phyloP scores from a whole-genome alignment of 768 basidiomycete genomes.

The Russula emetica region DNA sequence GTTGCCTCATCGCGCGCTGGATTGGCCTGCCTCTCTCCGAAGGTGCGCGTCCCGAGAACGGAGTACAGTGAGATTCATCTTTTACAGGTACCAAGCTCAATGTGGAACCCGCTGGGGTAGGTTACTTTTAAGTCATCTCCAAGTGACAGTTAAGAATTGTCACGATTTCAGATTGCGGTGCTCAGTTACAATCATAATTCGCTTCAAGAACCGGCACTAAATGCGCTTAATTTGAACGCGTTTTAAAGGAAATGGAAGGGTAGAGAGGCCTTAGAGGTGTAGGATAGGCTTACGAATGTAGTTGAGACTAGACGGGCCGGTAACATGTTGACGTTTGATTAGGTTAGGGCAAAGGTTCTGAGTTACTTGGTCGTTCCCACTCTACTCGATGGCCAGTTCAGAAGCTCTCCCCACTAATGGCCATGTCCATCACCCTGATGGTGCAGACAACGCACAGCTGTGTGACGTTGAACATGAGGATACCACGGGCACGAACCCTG shows the following conservation, averaged over 20 bases:
- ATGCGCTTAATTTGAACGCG: slow-evolving; percentile 59
- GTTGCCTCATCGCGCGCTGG: slow-evolving; percentile 80
- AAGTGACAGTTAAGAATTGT: neutral
- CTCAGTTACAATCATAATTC: slow-evolving; percentile 81
- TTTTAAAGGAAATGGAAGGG: slow-evolving; percentile 6
- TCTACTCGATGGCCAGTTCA: slow-evolving; percentile 17
- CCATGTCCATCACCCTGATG: slow-evolving; percentile 2
- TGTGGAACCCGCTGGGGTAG: slow-evolving; percentile 27
- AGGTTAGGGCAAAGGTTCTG: slow-evolving; percentile 3
- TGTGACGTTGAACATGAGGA: slow-evolving; percentile 38
- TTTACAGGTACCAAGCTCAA: slow-evolving; percentile 21
- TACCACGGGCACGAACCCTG: slow-evolving; percentile 24
- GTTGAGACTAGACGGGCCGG: slow-evolving; percentile 13
- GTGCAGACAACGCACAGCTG: neutral
- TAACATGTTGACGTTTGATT: slow-evolving; percentile 26
- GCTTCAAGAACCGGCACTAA: slow-evolving; percentile 70
- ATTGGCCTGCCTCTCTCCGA: slow-evolving; percentile 58
- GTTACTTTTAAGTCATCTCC: slow-evolving; percentile 10
- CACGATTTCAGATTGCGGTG: slow-evolving; percentile 55
- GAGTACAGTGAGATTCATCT: neutral
- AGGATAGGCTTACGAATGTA: neutral
- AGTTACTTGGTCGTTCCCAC: neutral
- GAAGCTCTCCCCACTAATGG: neutral
- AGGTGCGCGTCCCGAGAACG: slow-evolving; percentile 37
- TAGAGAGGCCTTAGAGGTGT: neutral